Evolutionary conservation across 257 asterid species (phyloP).

Genomic region (Nicotiana otophora): DNA sequence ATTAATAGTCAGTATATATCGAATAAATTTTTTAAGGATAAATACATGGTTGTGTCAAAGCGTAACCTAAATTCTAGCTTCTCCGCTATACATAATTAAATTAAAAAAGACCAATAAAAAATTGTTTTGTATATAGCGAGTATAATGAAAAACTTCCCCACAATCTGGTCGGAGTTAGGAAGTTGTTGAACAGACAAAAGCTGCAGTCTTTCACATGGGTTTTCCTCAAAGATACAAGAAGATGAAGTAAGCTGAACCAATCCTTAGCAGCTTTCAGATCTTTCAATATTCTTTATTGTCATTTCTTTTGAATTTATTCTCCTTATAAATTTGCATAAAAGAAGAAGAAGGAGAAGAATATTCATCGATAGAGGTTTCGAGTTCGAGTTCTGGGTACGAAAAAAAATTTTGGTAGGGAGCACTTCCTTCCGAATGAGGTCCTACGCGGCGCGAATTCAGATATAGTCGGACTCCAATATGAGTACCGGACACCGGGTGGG

Average conservation of each 20-base stretch:
- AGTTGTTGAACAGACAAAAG: conserved; percentile 42
- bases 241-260: neutral
- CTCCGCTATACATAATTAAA: no score
- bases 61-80: no score
- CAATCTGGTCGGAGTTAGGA: conserved; percentile 30
- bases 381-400: no score
- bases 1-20: no score
- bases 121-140: neutral
- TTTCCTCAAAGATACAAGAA: neutral
- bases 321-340: neutral
- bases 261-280: neutral
- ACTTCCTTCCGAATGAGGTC: no score
- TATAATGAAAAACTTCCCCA: neutral
- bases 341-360: neutral
- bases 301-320: neutral
- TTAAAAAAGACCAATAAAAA: neutral
- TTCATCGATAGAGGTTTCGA: neutral
- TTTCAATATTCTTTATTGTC: neutral
- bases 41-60: no score
- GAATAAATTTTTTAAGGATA: no score
- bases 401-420: no score
- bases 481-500: no score
- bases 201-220: conserved; percentile 32
- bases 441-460: no score
- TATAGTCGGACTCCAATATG: no score